Evolutionary conservation across 768 basidiomycete genomes (phyloP), one percentile per base, ranked within the genome.

Genomic region (Phylloporus sp.): DNA sequence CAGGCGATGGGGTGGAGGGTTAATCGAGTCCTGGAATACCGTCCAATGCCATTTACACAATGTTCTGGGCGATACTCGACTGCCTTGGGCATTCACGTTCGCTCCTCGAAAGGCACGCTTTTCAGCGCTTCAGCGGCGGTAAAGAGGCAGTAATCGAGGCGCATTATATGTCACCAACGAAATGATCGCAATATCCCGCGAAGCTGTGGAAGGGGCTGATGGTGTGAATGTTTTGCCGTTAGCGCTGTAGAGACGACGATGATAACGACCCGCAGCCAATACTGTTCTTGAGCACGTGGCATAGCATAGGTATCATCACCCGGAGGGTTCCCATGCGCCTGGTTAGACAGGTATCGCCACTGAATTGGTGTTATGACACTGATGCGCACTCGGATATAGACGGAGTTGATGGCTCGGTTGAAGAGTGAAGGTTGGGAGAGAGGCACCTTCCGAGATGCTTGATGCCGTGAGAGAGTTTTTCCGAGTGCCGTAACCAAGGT

Each of bases 11-110:
- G 22, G 43, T n/a, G 9, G 1, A n/a, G 12, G n/a, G 58, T 74
- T 59, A 49, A 78, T 77, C 58, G 71, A 54, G 16, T 69, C 65
- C 18, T 58, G 70, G 45, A 72, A 76, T 22, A 76, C 73, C 71
- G 78, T 74, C 11, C 70, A 62, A 47, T 78, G 75, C 77, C 76
- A 78, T 56, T 77, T 78, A 50, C 72, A 75, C 53, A 73, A 72
- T 10, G 60, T 61, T 38, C 54, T 66, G 10, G 70, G 60, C 2
- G 74, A 65, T 29, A 77, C 53, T 23, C 61, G 50, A 38, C 66
- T 62, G 35, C 63, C 68, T 15, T 22, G 55, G 5, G 52, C 56
- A 16, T 65, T 63, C 18, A 51, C 45, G 20, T 62, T 58, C 11
- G 9, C 11, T 4, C 43, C 44, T n/a, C 43, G 45, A 11, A 41